A percentile compares a stretch with the other conserved stretches of the same genome.
Evolutionary conservation across 495 filamentous ascomycete genomes (phyloP).

Genomic region (Lentithecium fluviatile): DNA sequence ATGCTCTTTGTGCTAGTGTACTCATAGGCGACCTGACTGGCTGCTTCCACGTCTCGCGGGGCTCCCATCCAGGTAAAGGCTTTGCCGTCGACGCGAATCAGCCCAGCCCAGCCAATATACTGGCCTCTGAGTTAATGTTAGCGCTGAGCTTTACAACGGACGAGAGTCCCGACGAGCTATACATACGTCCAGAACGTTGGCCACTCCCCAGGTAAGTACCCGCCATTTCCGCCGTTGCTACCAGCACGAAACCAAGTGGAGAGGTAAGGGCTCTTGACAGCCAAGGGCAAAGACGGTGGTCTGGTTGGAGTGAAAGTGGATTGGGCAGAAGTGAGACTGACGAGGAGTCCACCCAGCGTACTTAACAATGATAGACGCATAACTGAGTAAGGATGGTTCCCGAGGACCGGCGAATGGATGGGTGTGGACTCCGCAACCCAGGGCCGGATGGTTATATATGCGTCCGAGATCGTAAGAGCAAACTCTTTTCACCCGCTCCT

Average conservation of each 20-base stretch:
- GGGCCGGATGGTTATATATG: constrained; percentile 15
- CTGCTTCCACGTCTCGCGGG: constrained; percentile 43
- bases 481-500: too few species aligned
- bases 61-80: constrained; percentile 60
- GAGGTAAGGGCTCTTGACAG: constrained; percentile 59
- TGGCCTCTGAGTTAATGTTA: constrained; percentile 42
- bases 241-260: constrained; percentile 57
- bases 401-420: constrained; percentile 7
- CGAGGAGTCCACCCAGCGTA: constrained; percentile 11
- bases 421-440: constrained; percentile 5
- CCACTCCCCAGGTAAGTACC: constrained; percentile 60
- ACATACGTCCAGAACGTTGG: constrained; percentile 57
- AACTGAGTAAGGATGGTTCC: background rate
- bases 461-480: background rate
- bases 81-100: constrained; percentile 57
- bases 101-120: constrained; percentile 55
- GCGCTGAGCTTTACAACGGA: background rate
- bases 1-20: constrained; percentile 61
- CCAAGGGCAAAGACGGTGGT: constrained; percentile 57
- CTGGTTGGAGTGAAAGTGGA: constrained; percentile 57
- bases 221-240: constrained; percentile 55
- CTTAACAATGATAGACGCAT: constrained; percentile 19
- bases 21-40: constrained; percentile 53
- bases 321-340: background rate
- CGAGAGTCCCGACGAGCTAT: background rate